Evolutionary conservation across 371 early-diverging fungal genomes (phyloP).

Genomic region (Funneliformis caledonium): DNA sequence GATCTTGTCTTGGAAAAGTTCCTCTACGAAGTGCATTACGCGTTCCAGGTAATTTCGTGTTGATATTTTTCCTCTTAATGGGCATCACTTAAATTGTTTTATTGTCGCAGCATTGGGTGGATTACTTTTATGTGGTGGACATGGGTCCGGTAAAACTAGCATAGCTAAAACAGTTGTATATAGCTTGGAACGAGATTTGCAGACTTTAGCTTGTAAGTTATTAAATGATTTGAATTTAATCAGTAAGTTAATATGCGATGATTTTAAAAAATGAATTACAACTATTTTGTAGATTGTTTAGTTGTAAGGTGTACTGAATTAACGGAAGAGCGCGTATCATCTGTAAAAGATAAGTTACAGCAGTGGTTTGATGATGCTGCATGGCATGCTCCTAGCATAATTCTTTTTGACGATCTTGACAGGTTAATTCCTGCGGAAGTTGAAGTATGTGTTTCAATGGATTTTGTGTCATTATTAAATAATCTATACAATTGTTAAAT

Average conservation of each 20-base stretch:
- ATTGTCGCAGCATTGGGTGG: constrained; percentile 64
- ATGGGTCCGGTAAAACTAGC: constrained; percentile 88
- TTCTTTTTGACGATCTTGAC: constrained; percentile 98
- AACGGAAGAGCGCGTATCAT: constrained; percentile 64
- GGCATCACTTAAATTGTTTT: background rate
- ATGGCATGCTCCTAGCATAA: constrained; percentile 80
- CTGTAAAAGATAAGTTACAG: constrained; percentile 68
- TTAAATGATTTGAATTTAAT: constrained; percentile 5
- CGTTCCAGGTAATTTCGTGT: constrained; percentile 50
- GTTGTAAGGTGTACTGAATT: constrained; percentile 70
- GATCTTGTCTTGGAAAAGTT: constrained; percentile 57
- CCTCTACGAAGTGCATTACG: constrained; percentile 55
- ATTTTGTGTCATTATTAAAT: constrained; percentile 21
- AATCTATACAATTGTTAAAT: background rate
- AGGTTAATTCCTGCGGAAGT: constrained; percentile 84
- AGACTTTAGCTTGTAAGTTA: constrained; percentile 64
- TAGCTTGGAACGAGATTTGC: constrained; percentile 48
- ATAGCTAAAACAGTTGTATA: constrained; percentile 60
- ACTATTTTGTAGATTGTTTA: constrained; percentile 51
- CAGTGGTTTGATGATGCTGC: constrained; percentile 71
- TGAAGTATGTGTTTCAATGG: constrained; percentile 55
- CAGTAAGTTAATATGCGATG: constrained; percentile 26
- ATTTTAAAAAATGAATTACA: no score
- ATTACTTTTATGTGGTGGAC: constrained; percentile 78
- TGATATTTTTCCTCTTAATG: background rate